phyloP scores from a whole-genome alignment of 2,329 filamentous ascomycete genomes.

The Penicillium expansum region DNA sequence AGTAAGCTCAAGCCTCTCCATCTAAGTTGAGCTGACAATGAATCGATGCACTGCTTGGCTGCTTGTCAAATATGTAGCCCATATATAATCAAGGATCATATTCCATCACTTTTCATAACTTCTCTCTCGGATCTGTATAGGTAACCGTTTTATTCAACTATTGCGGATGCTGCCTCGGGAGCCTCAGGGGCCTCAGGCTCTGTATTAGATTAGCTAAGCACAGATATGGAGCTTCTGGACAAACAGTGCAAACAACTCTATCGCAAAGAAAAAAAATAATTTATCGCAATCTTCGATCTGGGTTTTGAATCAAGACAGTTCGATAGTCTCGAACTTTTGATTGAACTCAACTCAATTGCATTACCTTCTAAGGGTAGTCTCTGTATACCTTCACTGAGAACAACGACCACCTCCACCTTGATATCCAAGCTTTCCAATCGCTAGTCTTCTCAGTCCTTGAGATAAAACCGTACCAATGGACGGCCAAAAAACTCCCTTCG shows the following conservation, averaged over 20 bases:
- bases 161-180: neutral
- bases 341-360: neutral
- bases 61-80: neutral
- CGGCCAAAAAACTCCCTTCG: slow-evolving; percentile 62
- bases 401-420: neutral
- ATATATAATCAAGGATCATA: neutral
- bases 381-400: neutral
- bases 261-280: slow-evolving; percentile 27
- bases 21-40: no score
- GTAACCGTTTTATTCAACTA: no score
- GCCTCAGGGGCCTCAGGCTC: neutral
- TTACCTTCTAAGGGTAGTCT: neutral
- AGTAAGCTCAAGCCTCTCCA: neutral
- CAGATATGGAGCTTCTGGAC: neutral
- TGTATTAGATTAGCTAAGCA: neutral
- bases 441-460: slow-evolving; percentile 8
- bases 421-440: slow-evolving; percentile 1
- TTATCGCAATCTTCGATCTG: slow-evolving; percentile 21
- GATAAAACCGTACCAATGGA: slow-evolving; percentile 29
- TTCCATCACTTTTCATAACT: neutral
- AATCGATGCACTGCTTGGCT: neutral
- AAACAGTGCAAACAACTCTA: slow-evolving; percentile 25
- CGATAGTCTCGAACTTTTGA: slow-evolving; percentile 1
- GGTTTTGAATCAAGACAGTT: slow-evolving; percentile 6
- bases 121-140: neutral